Conservation (phyloP, 495 filamentous ascomycete genomes). For the Neurospora tetrasperma region DNA sequence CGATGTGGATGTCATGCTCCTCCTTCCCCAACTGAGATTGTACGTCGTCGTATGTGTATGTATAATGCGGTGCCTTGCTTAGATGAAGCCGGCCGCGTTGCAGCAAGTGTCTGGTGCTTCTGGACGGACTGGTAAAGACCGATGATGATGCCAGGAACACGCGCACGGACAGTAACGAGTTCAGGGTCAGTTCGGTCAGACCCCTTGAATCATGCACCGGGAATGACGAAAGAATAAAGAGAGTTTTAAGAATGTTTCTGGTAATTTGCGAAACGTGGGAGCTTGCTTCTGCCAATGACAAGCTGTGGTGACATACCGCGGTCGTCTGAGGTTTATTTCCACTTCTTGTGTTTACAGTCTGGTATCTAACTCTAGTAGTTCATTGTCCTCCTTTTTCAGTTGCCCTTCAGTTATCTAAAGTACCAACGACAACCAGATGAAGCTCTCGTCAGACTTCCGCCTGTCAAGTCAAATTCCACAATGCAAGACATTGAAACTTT, state of each 20-base stretch:
- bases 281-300: not conserved
- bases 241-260: not conserved
- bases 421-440: not conserved
- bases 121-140: not conserved
- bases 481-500: not conserved
- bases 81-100: not conserved
- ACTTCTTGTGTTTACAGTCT: not conserved
- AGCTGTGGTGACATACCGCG: not conserved
- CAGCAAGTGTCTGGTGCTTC: not conserved
- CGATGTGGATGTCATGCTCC: conserved; percentile 7
- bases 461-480: not conserved
- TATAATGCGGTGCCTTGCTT: not conserved
- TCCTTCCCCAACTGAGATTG: not conserved
- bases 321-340: not conserved
- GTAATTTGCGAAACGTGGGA: not conserved
- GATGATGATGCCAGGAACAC: not conserved
- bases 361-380: not conserved
- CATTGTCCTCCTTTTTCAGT: not conserved
- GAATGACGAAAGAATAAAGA: not conserved
- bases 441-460: not conserved
- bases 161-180: not conserved
- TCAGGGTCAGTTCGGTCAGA: not conserved
- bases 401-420: not conserved
- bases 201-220: not conserved
- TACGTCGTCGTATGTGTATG: not conserved